Base-by-base conservation (phyloP, 805 yeast genomes). In the Candida vaughaniae region DNA sequence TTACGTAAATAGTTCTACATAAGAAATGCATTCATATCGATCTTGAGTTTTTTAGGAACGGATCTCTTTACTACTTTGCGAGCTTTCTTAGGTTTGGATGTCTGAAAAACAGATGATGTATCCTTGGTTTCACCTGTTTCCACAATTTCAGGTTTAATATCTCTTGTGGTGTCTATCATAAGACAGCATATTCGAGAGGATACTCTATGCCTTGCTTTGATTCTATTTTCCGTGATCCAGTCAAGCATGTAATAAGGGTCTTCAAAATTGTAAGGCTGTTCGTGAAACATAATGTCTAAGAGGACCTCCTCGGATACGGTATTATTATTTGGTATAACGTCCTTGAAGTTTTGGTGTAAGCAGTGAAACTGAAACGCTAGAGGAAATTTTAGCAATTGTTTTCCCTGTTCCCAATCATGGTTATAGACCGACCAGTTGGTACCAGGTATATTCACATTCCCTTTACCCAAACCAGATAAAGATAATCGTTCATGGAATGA, bases 401-500 rank as follows among this genome's bases (percentile, higher is more conserved):
- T 38, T 7, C 37, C 31, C 18, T 36, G 41, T 2, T 29, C 26
- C 31, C 46, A 40, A 3, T 40, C 32, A 1, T 38, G 38, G 20
- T 39, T 33, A 20, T 53, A 42, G 19, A 38, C 15, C 6, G 35
- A 41, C 65, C 66, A 62, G 5, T 42, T 45, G 3, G 62, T 56
- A 7, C 54, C 52, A 6, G 46, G 35, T n/a, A 60, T 35, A 8
- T 32, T 18, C 2, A 17, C 7, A 2, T 41, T 33, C 11, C 9
- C 19, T 2, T 22, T 10, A 5, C 27, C 22, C 4, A 15, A 14
- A 2, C 22, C 4, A 3, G 17, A 17, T 6, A 16, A 9, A 10
- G 18, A 11, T 11, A 38, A 22, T 2, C 26, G 15, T 10, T 27
- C 25, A 23, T 33, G 38, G 23, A 39, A 38, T n/a, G 16, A 12